phyloP scores from a whole-genome alignment of 352 stramenopile species.

The Phytophthora idaei region DNA sequence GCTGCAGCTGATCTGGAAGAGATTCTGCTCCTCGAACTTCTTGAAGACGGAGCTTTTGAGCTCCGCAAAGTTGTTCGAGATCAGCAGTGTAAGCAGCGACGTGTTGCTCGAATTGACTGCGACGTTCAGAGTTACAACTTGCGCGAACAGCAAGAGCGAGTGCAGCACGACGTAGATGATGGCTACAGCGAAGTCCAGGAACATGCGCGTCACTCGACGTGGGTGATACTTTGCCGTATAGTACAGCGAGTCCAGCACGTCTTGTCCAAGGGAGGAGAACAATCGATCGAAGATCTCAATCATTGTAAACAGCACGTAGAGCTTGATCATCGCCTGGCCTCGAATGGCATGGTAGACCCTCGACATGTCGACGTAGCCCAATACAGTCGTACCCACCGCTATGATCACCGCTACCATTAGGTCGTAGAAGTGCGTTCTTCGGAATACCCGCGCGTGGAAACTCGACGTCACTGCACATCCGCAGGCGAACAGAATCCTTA shows the following conservation, averaged over 20 bases:
- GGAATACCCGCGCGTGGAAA: constrained; percentile 78
- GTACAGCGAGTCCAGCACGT: constrained; percentile 97
- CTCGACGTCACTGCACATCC: constrained; percentile 77
- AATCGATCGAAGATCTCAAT: constrained; percentile 98
- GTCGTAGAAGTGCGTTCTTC: constrained; percentile 91
- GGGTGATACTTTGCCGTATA: constrained; percentile 85
- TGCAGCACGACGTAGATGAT: constrained; percentile 91
- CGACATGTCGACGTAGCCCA: constrained; percentile 94
- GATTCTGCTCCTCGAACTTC: constrained; percentile 95
- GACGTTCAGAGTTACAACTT: constrained; percentile 98
- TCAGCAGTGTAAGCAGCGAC: constrained; percentile 94
- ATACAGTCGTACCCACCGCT: constrained; percentile 65
- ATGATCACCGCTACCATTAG: constrained; percentile 91
- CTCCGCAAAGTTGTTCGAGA: constrained; percentile 99
- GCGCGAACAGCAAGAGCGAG: constrained; percentile 94
- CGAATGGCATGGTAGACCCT: constrained; percentile 99
- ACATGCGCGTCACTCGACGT: constrained; percentile 69
- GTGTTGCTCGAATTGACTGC: constrained; percentile 95
- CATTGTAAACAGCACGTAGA: constrained; percentile 99
- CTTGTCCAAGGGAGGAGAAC: constrained; percentile 96
- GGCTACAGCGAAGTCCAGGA: constrained; percentile 75
- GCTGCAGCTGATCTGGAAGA: constrained; percentile 98
- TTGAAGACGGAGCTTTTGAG: constrained; percentile 99
- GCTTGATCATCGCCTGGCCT: constrained; percentile 98
- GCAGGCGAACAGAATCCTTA: constrained; percentile 88